A percentile compares a stretch with the other conserved stretches of the same genome.
Conservation (phyloP, 1,139 yeast genomes). For the Geotrichum phurueaensis region DNA sequence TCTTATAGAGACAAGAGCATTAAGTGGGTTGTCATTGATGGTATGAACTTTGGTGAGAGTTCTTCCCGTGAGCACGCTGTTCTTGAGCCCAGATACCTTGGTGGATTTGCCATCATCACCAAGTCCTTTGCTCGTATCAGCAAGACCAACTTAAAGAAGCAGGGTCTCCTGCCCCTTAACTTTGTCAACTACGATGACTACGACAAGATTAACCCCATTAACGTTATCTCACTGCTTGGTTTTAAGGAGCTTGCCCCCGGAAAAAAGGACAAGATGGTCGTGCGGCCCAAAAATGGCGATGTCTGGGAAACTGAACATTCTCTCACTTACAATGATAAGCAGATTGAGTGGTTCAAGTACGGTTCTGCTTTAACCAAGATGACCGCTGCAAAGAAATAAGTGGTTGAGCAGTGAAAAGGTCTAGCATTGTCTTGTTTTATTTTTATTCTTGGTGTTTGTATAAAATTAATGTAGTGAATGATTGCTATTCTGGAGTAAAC, state of each 20-base stretch:
- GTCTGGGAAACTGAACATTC: conserved; percentile 85
- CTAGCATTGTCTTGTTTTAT: too few relatives aligned
- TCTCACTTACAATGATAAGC: conserved; percentile 94
- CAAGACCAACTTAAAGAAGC: conserved; percentile 87
- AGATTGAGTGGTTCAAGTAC: conserved; percentile 99
- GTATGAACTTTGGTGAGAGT: conserved; percentile 97
- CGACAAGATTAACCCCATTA: conserved; percentile 72
- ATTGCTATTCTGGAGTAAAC: too few relatives aligned
- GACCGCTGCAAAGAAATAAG: too few relatives aligned
- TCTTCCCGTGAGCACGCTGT: conserved; percentile 99
- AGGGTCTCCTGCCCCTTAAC: conserved; percentile 92
- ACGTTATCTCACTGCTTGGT: conserved; percentile 76
- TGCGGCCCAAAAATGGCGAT: conserved; percentile 79
- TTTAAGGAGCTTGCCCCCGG: conserved; percentile 88
- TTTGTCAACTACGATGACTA: conserved; percentile 87
- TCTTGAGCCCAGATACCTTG: conserved; percentile 85
- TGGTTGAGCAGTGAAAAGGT: too few relatives aligned
- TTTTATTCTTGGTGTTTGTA: too few relatives aligned
- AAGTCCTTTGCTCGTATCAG: conserved; percentile 96
- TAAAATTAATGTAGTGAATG: too few relatives aligned
- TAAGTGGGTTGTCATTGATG: conserved; percentile 92
- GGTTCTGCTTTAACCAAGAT: too few relatives aligned
- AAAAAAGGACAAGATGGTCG: conserved; percentile 78
- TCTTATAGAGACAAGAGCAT: conserved; percentile 90
- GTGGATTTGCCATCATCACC: conserved; percentile 81